Percentiles rank a stretch among this genome's conserved stretches.
Conservation (phyloP, 495 filamentous ascomycete genomes). For the Amorphotheca resinae region DNA sequence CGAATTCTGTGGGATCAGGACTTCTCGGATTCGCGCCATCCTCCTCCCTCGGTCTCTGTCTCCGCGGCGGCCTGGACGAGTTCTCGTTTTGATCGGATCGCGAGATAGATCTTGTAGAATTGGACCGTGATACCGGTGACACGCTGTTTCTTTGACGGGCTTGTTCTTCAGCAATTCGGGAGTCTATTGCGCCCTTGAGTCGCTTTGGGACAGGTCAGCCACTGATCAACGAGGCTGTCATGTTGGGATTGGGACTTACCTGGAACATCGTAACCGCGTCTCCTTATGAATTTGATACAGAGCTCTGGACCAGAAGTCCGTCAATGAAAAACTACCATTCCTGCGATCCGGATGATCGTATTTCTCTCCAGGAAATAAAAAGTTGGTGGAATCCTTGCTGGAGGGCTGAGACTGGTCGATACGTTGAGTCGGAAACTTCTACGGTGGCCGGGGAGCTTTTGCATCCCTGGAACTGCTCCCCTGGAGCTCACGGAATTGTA, state of each 20-base stretch:
- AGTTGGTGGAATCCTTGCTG: background rate
- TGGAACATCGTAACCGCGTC: constrained; percentile 21
- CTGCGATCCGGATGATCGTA: background rate
- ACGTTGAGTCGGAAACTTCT: background rate
- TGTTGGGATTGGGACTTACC: constrained; percentile 8
- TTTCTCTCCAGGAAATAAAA: background rate
- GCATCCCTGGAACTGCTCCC: background rate
- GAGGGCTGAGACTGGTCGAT: background rate
- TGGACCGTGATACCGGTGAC: constrained; percentile 14
- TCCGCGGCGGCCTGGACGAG: constrained; percentile 10
- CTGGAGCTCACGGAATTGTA: background rate
- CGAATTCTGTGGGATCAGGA: constrained; percentile 76
- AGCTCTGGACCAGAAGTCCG: background rate
- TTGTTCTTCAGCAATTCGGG: constrained; percentile 80
- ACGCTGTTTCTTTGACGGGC: constrained; percentile 51
- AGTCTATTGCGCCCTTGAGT: constrained; percentile 75
- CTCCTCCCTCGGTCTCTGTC: constrained; percentile 14
- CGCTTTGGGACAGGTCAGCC: constrained; percentile 39
- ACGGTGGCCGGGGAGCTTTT: background rate
- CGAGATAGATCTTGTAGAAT: constrained; percentile 8
- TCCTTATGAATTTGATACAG: background rate
- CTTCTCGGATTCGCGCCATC: constrained; percentile 13
- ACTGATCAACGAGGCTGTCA: constrained; percentile 6
- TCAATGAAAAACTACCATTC: constrained; percentile 6
- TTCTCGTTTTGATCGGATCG: constrained; percentile 10